Percentiles rank a stretch among this genome's conserved stretches.
These are phyloP conservation scores for Juglanconis sp. DNA, from an alignment of 2,329 filamentous ascomycete genomes.

Conservation along the genomic window DNA sequence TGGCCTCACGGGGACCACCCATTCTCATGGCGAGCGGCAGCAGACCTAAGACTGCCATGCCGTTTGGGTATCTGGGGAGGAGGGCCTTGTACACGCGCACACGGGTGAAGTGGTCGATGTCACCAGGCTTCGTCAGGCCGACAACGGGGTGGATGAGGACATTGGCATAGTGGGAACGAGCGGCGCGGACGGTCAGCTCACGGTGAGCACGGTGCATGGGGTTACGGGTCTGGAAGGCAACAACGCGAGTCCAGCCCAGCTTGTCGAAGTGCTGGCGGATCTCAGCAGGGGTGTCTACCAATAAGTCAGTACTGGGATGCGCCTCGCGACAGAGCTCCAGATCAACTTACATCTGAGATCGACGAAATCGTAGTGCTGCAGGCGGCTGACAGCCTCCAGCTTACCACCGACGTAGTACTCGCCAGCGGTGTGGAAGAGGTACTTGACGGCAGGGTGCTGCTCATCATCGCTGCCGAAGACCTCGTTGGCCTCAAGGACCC, in stretches of 20 bases:
- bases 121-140: slow-evolving; percentile 95
- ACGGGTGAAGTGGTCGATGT: slow-evolving; percentile 99
- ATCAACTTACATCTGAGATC: slow-evolving; percentile 76
- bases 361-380: slow-evolving; percentile 99
- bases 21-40: slow-evolving; percentile 97
- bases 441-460: slow-evolving; percentile 87
- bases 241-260: slow-evolving; percentile 95
- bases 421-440: slow-evolving; percentile 75
- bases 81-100: slow-evolving; percentile 98
- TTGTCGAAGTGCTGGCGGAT: slow-evolving; percentile 97
- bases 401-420: slow-evolving; percentile 96
- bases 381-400: slow-evolving; percentile 88
- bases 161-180: slow-evolving; percentile 93
- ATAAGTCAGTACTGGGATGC: background rate
- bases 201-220: slow-evolving; percentile 99
- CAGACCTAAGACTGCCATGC: slow-evolving; percentile 95
- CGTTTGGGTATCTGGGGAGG: slow-evolving; percentile 94
- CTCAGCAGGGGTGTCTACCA: slow-evolving; percentile 82
- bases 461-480: slow-evolving; percentile 86
- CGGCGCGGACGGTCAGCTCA: slow-evolving; percentile 95
- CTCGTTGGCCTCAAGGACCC: slow-evolving; percentile 82
- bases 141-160: slow-evolving; percentile 99
- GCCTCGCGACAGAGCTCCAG: background rate
- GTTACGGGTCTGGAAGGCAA: slow-evolving; percentile 98
- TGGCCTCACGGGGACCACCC: slow-evolving; percentile 95